Conservation (phyloP, 108 stramenopile species). For the Skeletonema tropicum region DNA sequence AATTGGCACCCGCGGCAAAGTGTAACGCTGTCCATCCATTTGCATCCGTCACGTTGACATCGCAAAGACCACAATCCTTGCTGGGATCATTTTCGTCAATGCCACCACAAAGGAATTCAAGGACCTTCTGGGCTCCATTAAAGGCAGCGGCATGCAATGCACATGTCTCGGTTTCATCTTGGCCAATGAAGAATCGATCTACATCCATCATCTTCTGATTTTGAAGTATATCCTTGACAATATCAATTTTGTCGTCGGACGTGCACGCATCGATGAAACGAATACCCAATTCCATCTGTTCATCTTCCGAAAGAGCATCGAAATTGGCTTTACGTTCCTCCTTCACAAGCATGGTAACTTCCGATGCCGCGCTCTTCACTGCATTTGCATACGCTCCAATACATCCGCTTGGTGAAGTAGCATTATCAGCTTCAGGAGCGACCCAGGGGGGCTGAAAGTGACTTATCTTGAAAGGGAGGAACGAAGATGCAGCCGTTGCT, state of each 20-base stretch:
- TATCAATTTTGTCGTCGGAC: constrained; percentile 60
- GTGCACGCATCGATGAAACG: constrained; percentile 74
- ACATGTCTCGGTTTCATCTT: constrained; percentile 78
- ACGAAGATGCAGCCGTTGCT: background rate
- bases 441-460: background rate
- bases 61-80: constrained; percentile 68
- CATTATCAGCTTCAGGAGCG: constrained; percentile 32
- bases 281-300: constrained; percentile 48
- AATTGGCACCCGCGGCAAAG: constrained; percentile 59
- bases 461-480: constrained; percentile 4
- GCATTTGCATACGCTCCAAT: constrained; percentile 74
- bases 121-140: constrained; percentile 61
- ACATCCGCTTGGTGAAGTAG: constrained; percentile 62
- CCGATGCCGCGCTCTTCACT: constrained; percentile 50
- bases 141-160: constrained; percentile 82
- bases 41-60: constrained; percentile 63
- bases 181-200: constrained; percentile 68
- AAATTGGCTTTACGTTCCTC: constrained; percentile 56
- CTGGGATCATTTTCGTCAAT: constrained; percentile 54
- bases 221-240: constrained; percentile 67
- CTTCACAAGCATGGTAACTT: constrained; percentile 48
- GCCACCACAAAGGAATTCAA: constrained; percentile 69
- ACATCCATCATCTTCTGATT: constrained; percentile 59
- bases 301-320: constrained; percentile 43
- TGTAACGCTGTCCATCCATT: constrained; percentile 82